These are phyloP conservation scores for Metarhizium guizhouense DNA, from an alignment of 2,329 filamentous ascomycete genomes.

Conservation along the genomic window DNA sequence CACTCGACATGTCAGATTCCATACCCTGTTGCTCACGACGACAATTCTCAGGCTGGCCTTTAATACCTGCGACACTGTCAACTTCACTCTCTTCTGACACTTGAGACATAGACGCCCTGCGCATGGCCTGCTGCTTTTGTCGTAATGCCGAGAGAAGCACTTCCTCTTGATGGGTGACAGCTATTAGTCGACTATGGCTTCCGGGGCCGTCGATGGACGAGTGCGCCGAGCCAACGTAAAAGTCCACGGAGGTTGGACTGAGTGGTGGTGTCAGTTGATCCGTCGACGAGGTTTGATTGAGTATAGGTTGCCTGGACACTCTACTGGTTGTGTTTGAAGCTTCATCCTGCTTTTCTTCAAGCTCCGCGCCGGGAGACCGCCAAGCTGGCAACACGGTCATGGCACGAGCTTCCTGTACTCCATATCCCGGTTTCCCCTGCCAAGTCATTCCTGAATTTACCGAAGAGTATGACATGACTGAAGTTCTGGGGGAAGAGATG, in stretches of 20 bases:
- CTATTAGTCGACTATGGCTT: constrained; percentile 39
- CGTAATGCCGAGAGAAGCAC: constrained; percentile 48
- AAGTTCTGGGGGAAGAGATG: constrained; percentile 15
- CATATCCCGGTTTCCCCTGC: constrained; percentile 21
- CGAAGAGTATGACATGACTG: constrained; percentile 30
- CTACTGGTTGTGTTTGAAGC: neutral
- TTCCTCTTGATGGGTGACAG: constrained; percentile 49
- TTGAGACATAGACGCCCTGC: constrained; percentile 35
- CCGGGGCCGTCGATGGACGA: constrained; percentile 26
- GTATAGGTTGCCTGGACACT: neutral
- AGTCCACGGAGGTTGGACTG: constrained; percentile 43
- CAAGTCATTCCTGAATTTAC: constrained; percentile 23
- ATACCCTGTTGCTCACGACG: neutral
- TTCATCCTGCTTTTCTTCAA: constrained; percentile 1
- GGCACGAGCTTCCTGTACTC: constrained; percentile 30
- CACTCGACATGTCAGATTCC: neutral
- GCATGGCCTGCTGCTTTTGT: constrained; percentile 47
- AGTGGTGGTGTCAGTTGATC: constrained; percentile 40
- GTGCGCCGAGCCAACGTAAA: constrained; percentile 31
- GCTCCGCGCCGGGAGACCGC: constrained; percentile 13
- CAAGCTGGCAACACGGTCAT: constrained; percentile 27
- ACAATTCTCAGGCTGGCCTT: constrained; percentile 5
- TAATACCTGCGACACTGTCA: neutral
- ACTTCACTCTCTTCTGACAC: constrained; percentile 23
- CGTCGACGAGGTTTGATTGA: constrained; percentile 13